Evolutionary conservation across 495 filamentous ascomycete genomes (phyloP).

Genomic region (Chlorociboria aeruginascens): DNA sequence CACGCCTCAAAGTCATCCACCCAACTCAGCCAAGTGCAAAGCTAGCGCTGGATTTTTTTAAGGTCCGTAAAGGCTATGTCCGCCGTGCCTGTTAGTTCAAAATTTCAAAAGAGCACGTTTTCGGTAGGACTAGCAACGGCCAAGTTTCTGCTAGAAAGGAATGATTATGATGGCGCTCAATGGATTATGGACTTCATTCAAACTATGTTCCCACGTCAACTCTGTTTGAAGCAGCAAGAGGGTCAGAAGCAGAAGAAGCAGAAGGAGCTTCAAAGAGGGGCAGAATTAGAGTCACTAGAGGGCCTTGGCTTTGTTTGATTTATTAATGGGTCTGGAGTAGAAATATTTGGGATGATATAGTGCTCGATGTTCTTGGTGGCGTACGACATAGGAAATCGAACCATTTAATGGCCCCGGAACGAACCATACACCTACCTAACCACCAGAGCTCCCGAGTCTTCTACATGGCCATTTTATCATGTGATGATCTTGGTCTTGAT

Average conservation of each 20-base stretch:
- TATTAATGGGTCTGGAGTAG: background rate
- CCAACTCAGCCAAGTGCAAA: slow-evolving; percentile 11
- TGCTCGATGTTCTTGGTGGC: no score
- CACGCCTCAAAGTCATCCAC: slow-evolving; percentile 13
- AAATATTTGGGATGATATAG: background rate
- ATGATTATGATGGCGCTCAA: slow-evolving; percentile 7
- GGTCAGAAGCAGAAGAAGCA: slow-evolving; percentile 5
- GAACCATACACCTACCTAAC: no score
- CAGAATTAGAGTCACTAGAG: background rate
- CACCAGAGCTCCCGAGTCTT: no score
- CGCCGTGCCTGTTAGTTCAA: background rate
- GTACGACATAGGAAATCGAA: no score
- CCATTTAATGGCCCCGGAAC: no score
- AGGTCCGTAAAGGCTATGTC: background rate
- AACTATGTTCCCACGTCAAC: slow-evolving; percentile 3
- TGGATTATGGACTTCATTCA: slow-evolving; percentile 18
- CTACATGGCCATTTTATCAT: no score
- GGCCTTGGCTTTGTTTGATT: background rate
- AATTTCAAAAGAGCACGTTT: background rate
- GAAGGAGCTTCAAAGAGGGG: slow-evolving; percentile 6
- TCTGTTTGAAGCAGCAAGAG: slow-evolving; percentile 2
- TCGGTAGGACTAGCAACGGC: slow-evolving; percentile 11
- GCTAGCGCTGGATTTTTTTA: slow-evolving; percentile 9
- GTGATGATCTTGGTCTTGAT: no score
- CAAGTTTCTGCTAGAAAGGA: slow-evolving; percentile 9